These are phyloP conservation scores for Colletotrichum tropicicola DNA, from an alignment of 2,329 filamentous ascomycete species.

Conservation along the genomic window DNA sequence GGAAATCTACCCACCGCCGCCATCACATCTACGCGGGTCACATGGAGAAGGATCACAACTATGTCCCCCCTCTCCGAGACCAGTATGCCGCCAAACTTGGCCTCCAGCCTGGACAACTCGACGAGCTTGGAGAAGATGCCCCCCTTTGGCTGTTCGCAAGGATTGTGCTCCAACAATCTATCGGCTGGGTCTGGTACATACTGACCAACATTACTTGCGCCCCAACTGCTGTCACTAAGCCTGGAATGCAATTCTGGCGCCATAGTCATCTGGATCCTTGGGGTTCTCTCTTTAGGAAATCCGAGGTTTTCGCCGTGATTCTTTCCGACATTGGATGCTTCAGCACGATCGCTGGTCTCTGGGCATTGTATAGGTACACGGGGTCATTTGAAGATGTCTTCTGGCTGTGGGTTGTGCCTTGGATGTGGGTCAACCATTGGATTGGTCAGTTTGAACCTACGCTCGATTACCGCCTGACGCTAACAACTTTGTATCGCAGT, in stretches of 20 bases:
- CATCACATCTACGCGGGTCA: slow-evolving; percentile 75
- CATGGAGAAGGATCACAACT: slow-evolving; percentile 73
- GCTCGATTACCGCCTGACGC: too few species aligned
- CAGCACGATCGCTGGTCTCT: slow-evolving; percentile 49
- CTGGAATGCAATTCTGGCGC: slow-evolving; percentile 31
- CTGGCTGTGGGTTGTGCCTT: slow-evolving; percentile 70
- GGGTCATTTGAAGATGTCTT: slow-evolving; percentile 46
- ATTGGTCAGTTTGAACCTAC: slow-evolving; percentile 67
- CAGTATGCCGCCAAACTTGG: slow-evolving; percentile 1
- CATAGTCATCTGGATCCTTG: slow-evolving; percentile 68
- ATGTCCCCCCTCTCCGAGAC: slow-evolving; percentile 60
- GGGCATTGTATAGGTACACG: slow-evolving; percentile 58
- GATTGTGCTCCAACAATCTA: not conserved
- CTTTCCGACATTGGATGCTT: slow-evolving; percentile 64
- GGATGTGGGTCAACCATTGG: slow-evolving; percentile 77
- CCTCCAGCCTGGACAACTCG: not conserved
- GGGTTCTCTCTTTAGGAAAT: slow-evolving; percentile 66
- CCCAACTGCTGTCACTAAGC: not conserved
- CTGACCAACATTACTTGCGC: not conserved
- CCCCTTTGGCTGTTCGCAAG: slow-evolving; percentile 48
- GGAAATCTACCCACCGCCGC: slow-evolving; percentile 74
- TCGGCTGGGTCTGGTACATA: not conserved
- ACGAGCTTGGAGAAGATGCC: slow-evolving; percentile 59
- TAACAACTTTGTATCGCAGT: too few species aligned
- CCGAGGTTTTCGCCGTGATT: slow-evolving; percentile 63